Conservation (phyloP, 805 yeast genomes). For the Nakazawaea ernobii region DNA sequence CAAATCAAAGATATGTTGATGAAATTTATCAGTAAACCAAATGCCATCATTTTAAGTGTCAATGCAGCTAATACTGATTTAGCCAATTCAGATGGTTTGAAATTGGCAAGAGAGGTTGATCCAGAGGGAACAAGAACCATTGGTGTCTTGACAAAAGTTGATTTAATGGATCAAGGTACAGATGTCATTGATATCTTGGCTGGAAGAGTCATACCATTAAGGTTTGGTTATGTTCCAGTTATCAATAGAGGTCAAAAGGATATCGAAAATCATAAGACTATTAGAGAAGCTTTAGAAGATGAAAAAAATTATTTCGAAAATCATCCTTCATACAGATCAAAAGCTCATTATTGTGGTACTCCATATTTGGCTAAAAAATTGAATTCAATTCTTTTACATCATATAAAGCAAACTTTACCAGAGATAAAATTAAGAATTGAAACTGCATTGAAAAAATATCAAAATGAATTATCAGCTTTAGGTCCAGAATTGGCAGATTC, state of each 20-base stretch:
- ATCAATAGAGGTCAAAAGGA: constrained; percentile 97
- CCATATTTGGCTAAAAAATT: constrained; percentile 91
- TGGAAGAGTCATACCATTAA: constrained; percentile 89
- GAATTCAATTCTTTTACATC: constrained; percentile 81
- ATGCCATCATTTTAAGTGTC: constrained; percentile 90
- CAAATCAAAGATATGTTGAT: constrained; percentile 91
- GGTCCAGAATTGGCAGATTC: constrained; percentile 90
- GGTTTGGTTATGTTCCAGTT: constrained; percentile 96
- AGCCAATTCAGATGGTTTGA: constrained; percentile 95
- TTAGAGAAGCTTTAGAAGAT: constrained; percentile 77
- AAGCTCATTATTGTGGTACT: constrained; percentile 97
- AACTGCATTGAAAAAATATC: constrained; percentile 77
- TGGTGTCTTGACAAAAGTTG: constrained; percentile 95
- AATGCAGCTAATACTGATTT: constrained; percentile 95
- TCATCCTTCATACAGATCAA: constrained; percentile 87
- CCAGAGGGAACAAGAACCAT: constrained; percentile 95
- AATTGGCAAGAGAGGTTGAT: constrained; percentile 95
- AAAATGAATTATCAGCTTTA: constrained; percentile 65
- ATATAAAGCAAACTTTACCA: constrained; percentile 83
- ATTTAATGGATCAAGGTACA: constrained; percentile 96
- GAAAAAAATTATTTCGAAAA: constrained; percentile 79
- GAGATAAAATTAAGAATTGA: constrained; percentile 91
- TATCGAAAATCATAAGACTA: constrained; percentile 82
- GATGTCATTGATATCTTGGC: constrained; percentile 94
- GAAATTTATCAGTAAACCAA: constrained; percentile 92